A percentile compares a stretch with the other conserved stretches of the same genome.
These are phyloP conservation scores for Aspergillus sclerotioniger DNA, from an alignment of 495 filamentous ascomycete species.

Conservation along the genomic window DNA sequence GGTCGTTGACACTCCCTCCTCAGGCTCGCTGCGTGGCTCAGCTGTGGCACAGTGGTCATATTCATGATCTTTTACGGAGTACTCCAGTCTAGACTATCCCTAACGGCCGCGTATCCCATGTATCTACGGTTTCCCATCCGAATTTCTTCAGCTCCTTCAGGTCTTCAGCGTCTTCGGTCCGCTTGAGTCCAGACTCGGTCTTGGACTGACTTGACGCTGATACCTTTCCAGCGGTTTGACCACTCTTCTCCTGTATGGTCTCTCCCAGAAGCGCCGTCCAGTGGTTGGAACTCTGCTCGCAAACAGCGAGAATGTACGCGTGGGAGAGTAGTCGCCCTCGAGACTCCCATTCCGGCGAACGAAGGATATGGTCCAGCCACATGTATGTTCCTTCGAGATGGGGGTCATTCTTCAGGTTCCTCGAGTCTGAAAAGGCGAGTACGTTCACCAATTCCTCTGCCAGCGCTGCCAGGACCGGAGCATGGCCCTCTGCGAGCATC, in stretches of 20 bases:
- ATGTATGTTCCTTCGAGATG: slow-evolving; percentile 32
- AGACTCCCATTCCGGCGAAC: slow-evolving; percentile 33
- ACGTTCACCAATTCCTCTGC: slow-evolving; percentile 37
- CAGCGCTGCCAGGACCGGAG: slow-evolving; percentile 33
- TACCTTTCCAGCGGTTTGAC: background rate
- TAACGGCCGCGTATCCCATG: slow-evolving; percentile 38
- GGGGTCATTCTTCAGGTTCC: slow-evolving; percentile 21
- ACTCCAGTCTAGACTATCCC: slow-evolving; percentile 25
- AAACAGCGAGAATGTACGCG: slow-evolving; percentile 35
- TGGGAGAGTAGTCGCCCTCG: slow-evolving; percentile 27
- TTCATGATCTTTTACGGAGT: background rate
- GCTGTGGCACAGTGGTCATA: slow-evolving; percentile 21
- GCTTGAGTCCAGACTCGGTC: background rate
- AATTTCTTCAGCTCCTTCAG: slow-evolving; percentile 26
- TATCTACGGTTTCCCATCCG: slow-evolving; percentile 34
- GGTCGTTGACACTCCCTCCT: background rate
- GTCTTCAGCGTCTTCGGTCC: slow-evolving; percentile 12
- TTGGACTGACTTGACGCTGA: background rate
- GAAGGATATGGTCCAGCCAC: slow-evolving; percentile 43
- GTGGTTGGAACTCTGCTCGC: slow-evolving; percentile 30
- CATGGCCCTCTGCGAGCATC: slow-evolving; percentile 27
- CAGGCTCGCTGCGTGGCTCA: background rate
- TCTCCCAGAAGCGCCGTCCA: slow-evolving; percentile 31
- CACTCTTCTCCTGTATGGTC: slow-evolving; percentile 15
- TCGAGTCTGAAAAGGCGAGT: slow-evolving; percentile 24